Base-by-base conservation (phyloP, 2,329 filamentous ascomycete genomes). In the Xylaria sp. region DNA sequence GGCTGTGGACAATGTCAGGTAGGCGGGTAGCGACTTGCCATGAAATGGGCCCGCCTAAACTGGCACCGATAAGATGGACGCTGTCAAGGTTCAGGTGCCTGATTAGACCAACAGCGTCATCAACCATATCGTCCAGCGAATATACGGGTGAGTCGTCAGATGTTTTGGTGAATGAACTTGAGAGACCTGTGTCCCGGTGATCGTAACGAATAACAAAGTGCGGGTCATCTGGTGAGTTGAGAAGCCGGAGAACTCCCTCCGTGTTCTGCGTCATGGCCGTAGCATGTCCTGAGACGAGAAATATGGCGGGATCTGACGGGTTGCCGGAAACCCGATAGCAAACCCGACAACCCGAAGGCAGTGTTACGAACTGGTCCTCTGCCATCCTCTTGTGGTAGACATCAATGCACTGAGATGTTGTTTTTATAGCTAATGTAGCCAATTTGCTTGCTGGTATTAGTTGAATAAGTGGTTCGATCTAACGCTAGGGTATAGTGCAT, bases 251-350 rank as follows among this genome's bases (percentile, higher is more conserved):
- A 4, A 78, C 10, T 2, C 61, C 71, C 13, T 72, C 75, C 1
- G 59, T 46, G 68, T 74, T 76, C 23, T 72, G 68, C 2, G 75
- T 72, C 74, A 78, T 77, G 0, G 75, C 72, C 6, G 68, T 56
- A 0, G 50, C 61, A 56, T 74, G 10, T 12, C 67, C 65, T 12
- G 43, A 23, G 45, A 67, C 36, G n/a, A 52, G 6, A n/a, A 65
- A 28, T 32, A 78, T 71, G 1, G 74, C 72, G 2, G 76, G 70
- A 45, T 76, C 72, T 1, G 69, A 57, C 1, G 70, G 70, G 18
- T 73, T 60, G 30, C 76, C 76, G 28, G 73, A 72, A 2, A 73
- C 74, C 59, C 75, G 76, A 36, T 78, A 78, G 65, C 76, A 79
- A 30, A 79, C 70, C 12, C 73, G 72, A 32, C 76, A 76, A 1